phyloP scores from a whole-genome alignment of 352 stramenopile genomes.

The Phytopythium montanum region DNA sequence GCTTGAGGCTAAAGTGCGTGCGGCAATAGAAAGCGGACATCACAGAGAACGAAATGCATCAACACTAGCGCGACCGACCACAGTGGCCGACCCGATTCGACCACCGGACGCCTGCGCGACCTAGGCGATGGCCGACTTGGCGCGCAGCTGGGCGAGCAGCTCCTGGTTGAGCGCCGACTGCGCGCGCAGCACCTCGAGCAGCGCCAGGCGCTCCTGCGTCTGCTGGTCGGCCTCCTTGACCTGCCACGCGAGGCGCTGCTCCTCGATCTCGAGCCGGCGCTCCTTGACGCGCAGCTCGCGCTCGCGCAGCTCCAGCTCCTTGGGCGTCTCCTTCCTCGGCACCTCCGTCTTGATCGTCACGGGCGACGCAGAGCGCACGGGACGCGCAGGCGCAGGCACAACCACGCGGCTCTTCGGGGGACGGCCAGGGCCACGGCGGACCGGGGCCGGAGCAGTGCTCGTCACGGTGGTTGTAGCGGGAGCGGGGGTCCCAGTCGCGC shows the following conservation, averaged over 20 bases:
- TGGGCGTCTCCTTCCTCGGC: background rate
- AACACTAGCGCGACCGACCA: background rate
- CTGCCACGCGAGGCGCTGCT: conserved; percentile 31
- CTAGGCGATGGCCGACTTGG: background rate
- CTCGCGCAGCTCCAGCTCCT: conserved; percentile 16
- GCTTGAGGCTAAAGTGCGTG: background rate
- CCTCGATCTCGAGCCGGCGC: conserved; percentile 27
- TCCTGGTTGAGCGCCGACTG: conserved; percentile 31
- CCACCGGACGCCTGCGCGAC: background rate
- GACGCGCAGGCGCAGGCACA: too few species aligned
- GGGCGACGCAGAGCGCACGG: background rate
- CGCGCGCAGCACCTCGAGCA: conserved; percentile 32
- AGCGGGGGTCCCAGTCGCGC: too few species aligned
- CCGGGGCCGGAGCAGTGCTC: background rate
- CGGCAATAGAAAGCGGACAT: background rate
- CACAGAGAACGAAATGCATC: background rate
- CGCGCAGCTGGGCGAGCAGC: conserved; percentile 22
- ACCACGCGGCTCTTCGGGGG: background rate
- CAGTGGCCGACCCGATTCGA: background rate
- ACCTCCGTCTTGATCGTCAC: conserved; percentile 13
- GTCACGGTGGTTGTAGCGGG: too few species aligned
- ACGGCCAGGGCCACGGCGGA: background rate
- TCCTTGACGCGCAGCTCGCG: conserved; percentile 29
- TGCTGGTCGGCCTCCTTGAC: conserved; percentile 28
- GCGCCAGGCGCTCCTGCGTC: conserved; percentile 23